Evolutionary conservation across 805 yeast species (phyloP).

Genomic region (Metschnikowia chrysomelidarum): DNA sequence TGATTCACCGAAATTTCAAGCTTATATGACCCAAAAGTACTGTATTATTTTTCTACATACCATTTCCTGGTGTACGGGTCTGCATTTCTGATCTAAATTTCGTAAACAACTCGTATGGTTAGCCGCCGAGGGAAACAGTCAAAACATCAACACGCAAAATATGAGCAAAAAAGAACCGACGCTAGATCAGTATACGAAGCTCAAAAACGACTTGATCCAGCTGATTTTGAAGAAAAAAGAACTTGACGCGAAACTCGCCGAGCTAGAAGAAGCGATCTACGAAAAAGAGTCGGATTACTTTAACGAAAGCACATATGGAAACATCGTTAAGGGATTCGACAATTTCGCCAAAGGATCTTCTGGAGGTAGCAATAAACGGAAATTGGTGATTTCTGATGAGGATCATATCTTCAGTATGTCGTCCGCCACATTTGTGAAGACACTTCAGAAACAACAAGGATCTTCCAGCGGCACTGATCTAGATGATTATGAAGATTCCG

Average conservation of each 20-base stretch:
- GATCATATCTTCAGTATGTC: slow-evolving; percentile 81
- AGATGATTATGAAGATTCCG: slow-evolving; percentile 22
- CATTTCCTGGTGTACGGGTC: slow-evolving; percentile 1
- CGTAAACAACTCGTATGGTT: too few relatives aligned
- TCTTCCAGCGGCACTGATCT: slow-evolving; percentile 23
- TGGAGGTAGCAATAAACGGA: slow-evolving; percentile 41
- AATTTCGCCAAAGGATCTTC: slow-evolving; percentile 55
- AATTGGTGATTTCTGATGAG: slow-evolving; percentile 59
- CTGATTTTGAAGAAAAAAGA: slow-evolving; percentile 59
- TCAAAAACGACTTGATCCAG: slow-evolving; percentile 64
- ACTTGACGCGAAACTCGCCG: slow-evolving; percentile 60
- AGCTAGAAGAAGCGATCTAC: slow-evolving; percentile 74
- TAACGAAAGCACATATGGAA: slow-evolving; percentile 69
- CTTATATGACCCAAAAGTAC: too few relatives aligned
- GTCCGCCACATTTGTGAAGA: slow-evolving; percentile 63
- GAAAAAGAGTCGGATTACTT: slow-evolving; percentile 77
- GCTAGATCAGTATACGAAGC: slow-evolving; percentile 57
- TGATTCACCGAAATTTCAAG: too few relatives aligned
- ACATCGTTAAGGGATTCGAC: slow-evolving; percentile 90
- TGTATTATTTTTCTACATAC: too few relatives aligned
- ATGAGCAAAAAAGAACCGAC: slow-evolving; percentile 24
- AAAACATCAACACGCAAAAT: background rate
- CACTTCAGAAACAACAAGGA: slow-evolving; percentile 48
- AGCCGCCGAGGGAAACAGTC: too few relatives aligned
- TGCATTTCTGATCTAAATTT: too few relatives aligned